Percentiles rank a stretch among this genome's conserved stretches.
Conservation (phyloP, 305 asterid genomes). For the Stenogyne calaminthoides region DNA sequence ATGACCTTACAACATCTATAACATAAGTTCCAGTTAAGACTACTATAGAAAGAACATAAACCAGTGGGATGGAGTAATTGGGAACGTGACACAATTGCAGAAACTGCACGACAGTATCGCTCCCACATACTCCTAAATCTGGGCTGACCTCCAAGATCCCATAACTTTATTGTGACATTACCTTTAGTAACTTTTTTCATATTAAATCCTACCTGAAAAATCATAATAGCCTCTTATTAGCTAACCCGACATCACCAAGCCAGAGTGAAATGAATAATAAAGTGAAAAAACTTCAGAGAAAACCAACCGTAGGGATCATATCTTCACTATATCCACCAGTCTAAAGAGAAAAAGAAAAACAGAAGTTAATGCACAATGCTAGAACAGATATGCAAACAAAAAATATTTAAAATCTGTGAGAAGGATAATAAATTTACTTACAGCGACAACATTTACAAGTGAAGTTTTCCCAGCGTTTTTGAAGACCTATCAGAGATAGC, state of each 20-base stretch:
- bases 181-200: slow-evolving; percentile 99
- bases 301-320: slow-evolving; percentile 95
- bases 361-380: slow-evolving; percentile 16
- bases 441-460: slow-evolving; percentile 95
- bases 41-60: slow-evolving; percentile 22
- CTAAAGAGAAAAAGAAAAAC: slow-evolving; percentile 39
- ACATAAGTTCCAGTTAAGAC: background rate
- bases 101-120: slow-evolving; percentile 97
- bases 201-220: slow-evolving; percentile 85
- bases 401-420: background rate
- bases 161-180: slow-evolving; percentile 91
- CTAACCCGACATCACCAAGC: slow-evolving; percentile 22
- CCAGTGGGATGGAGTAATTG: slow-evolving; percentile 21
- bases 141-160: slow-evolving; percentile 99
- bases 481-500: slow-evolving; percentile 96
- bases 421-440: slow-evolving; percentile 49
- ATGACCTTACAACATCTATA: background rate
- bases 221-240: slow-evolving; percentile 7
- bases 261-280: slow-evolving; percentile 4
- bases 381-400: background rate
- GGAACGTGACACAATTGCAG: slow-evolving; percentile 93
- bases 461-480: slow-evolving; percentile 99
- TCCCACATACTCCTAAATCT: slow-evolving; percentile 99
- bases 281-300: slow-evolving; percentile 19
- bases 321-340: slow-evolving; percentile 99